These are phyloP conservation scores for Rhizopogon vulgaris DNA, from an alignment of 768 basidiomycete species.

Conservation along the genomic window DNA sequence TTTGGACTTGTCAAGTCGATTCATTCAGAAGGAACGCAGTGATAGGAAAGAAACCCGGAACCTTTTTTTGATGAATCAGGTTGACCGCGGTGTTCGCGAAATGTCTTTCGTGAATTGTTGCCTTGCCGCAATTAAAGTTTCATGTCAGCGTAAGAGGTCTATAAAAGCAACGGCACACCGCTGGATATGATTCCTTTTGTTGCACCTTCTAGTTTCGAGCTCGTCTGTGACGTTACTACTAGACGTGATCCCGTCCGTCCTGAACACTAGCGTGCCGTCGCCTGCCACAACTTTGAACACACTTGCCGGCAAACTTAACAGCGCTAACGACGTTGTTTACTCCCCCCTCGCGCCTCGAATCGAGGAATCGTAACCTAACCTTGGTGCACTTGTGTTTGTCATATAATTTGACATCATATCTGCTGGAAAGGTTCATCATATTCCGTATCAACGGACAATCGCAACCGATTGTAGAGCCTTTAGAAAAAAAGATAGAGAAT, in stretches of 20 bases:
- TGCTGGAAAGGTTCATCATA: neutral
- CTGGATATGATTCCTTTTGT: conserved; percentile 4
- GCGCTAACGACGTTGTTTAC: neutral
- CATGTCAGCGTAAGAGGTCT: conserved; percentile 16
- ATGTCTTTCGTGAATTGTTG: conserved; percentile 12
- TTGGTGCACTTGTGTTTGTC: neutral
- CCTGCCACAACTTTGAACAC: conserved; percentile 4
- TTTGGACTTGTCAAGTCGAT: conserved; percentile 19
- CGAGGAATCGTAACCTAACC: neutral
- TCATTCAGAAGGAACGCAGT: conserved; percentile 11
- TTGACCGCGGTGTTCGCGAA: conserved; percentile 24
- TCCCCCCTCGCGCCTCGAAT: neutral
- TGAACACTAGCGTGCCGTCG: conserved; percentile 1
- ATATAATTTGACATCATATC: conserved; percentile 3
- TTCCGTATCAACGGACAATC: neutral
- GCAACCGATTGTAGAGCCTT: neutral
- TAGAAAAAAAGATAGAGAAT: conserved; percentile 4
- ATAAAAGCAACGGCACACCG: conserved; percentile 20
- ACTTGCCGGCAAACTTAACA: conserved; percentile 9
- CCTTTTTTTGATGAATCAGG: conserved; percentile 23
- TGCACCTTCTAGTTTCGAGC: conserved; percentile 12
- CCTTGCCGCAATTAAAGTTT: conserved; percentile 25
- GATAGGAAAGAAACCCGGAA: conserved; percentile 23
- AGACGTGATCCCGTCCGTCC: neutral
- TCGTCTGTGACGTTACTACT: conserved; percentile 3